Evolutionary conservation across 1,284 basidiomycete genomes (phyloP), one percentile per base, ranked within the genome.

Genomic region (Microbotryomycetes sp.): DNA sequence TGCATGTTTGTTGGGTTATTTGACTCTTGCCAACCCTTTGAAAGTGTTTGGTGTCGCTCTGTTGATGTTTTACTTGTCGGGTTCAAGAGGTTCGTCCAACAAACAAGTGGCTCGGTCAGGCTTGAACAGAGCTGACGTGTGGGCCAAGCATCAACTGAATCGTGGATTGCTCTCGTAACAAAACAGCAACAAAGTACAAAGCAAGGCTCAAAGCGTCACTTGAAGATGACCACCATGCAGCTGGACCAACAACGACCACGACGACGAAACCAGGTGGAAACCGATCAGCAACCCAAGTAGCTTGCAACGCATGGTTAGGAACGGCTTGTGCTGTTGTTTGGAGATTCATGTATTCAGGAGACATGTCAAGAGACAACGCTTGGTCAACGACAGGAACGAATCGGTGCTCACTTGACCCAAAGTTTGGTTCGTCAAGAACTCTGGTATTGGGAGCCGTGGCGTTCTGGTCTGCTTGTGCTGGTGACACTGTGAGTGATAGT

Each of bases 101-200:
- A 3, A 28, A 16, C 32, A 9, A 19, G 3, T 26, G 29, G n/a
- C 23, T 15, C 25, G 29, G n/a, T n/a, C n/a, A n/a, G n/a, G n/a
- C n/a, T n/a, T n/a, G n/a, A n/a, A n/a, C n/a, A n/a, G n/a, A n/a
- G n/a, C n/a, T n/a, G n/a, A n/a, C n/a, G n/a, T n/a, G n/a, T n/a
- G n/a, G n/a, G n/a, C n/a, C 42, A 25, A 14, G 9, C 9, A 29
- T 29, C 36, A 46, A 42, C 71, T 72, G 57, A 72, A 94, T 75
- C 79, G 92, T 22, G 71, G 85, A 1, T 92, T 86, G 36, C 36
- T 42, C 36, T 42, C 0, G 89, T 87, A 55, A 80, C n/a, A n/a
- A n/a, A n/a, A n/a, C 83, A 54, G 92, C 90, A 0, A 96, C 92
- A 5, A 92, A 91, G 81, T 85, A 79, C 71, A 80, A 81, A 64